phyloP scores from a whole-genome alignment of 176 grass and related monocot genomes.

The Oryza glumipatula region DNA sequence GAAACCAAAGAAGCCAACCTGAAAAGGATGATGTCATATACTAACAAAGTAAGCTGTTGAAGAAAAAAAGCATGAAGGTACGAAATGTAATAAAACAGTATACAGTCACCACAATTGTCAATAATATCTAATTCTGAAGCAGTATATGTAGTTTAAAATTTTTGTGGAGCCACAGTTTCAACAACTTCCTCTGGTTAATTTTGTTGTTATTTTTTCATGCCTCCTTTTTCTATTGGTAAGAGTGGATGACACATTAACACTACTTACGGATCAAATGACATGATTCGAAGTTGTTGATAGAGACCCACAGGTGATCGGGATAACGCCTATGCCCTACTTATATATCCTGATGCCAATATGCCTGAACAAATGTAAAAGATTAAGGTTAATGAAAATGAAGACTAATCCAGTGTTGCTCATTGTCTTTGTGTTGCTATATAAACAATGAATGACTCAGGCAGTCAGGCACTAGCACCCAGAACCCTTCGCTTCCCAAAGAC shows the following conservation, averaged over 20 bases:
- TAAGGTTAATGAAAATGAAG: constrained; percentile 3
- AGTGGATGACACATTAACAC: background rate
- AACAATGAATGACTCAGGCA: background rate
- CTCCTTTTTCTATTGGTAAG: background rate
- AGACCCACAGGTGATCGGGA: background rate
- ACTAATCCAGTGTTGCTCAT: background rate
- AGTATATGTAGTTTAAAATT: background rate
- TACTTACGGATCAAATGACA: constrained; percentile 8
- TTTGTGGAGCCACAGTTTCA: background rate
- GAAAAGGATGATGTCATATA: constrained; percentile 45
- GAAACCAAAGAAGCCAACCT: constrained; percentile 66
- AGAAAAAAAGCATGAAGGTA: background rate
- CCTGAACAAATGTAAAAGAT: background rate
- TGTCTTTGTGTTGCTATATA: background rate
- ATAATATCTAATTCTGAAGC: constrained; percentile 13
- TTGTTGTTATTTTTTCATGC: background rate
- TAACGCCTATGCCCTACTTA: background rate
- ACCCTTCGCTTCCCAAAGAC: background rate
- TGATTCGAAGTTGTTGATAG: background rate
- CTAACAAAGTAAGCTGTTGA: constrained; percentile 6
- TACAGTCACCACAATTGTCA: background rate
- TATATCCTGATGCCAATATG: constrained; percentile 11
- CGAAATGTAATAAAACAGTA: background rate
- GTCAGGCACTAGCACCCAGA: background rate
- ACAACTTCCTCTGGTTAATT: constrained; percentile 13